Base-by-base conservation (phyloP, 768 basidiomycete genomes). In the Termitomyces sp. region DNA sequence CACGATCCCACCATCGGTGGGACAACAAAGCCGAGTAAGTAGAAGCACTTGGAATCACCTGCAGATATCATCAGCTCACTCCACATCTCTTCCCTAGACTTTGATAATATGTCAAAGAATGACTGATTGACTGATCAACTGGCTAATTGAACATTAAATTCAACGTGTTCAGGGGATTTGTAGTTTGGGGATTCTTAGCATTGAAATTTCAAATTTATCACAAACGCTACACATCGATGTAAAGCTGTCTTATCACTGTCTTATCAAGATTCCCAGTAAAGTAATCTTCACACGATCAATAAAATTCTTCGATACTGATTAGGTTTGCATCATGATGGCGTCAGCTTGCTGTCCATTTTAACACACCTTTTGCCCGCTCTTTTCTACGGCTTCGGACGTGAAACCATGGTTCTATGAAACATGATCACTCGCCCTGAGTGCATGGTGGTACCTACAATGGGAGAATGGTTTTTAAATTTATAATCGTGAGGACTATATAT, bases 1-100 rank as follows among this genome's bases (percentile, higher is more conserved):
- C 40, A 48, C 42, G 24, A 57, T 35, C 56, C 52, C 12, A 46
- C 57, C 24, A 40, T 59, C 4, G 54, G 40, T 48, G 46, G 13
- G 6, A 48, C 7, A 28, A 7, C 7, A 46, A 46, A 6, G 22
- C 22, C 22, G 45, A 24, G 7, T 48, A 18, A 24, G 7, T 48
- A 18, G 48, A 28, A 28, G 8, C 15, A 18, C 20, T 46, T 13
- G 12, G 4, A 24, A 13, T 46, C 12, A 24, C 22, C 44, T 22
- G 12, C 20, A 24, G 12, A 4, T 46, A 46, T 46, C 3, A 22
- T 8, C 46, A 48, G 15, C 24, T 16, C 46, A 48, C 22, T 24
- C 15, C 24, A 15, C 22, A 28, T 48, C 7, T 28, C 3, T 20
- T 48, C 22, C 22, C 7, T 28, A 16, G 16, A 24, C 12, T 46